Evolutionary conservation across 73 alveolate genomes (phyloP), one percentile per base, ranked within the genome.

Genomic region (Paramecium primaurelia): DNA sequence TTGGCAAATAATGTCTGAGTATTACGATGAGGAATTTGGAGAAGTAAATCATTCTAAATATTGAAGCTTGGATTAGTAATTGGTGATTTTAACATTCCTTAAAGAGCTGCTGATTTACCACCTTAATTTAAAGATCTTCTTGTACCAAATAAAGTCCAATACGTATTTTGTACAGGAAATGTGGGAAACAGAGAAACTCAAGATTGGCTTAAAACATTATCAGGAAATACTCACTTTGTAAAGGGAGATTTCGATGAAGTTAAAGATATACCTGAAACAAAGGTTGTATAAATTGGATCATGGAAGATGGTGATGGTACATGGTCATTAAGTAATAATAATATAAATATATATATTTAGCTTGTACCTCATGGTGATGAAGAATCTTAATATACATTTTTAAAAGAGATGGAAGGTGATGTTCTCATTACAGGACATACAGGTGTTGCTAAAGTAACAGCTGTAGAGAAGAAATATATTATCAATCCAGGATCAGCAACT

Each of bases 401-500:
- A 75, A 97, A 97, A 71, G 96, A 98, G 92, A 88, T 96, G 93
- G 99, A 98, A 84, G 96, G 98, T 45, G 99, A 98, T 95, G 96
- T 98, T 58, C 80, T 98, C 32, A 92, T 98, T 37, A 95, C 98
- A 69, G 99, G 99, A 59, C 98, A 97, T 73, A 97, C 99, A 16
- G 99, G 97, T 84, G 93, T 95, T 85, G 96, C 96, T 60, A 96
- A 96, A 45, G 97, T 96, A n/a, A 90, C 93, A 69, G 94, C 95
- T 47, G 97, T 96, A 77, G 99, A 98, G 68, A 99, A 98, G 91
- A 98, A 98, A 95, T 98, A 97, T 96, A 97, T 98, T 91, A 94
- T 98, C 90, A 98, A 97, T 93, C 99, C 99, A 10, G 99, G 99
- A 5, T 93, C 99, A 60, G 98, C 97, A 12, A 98, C 99, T n/a